A percentile compares a stretch with the other conserved stretches of the same genome.
Evolutionary conservation across 441 rosid species (phyloP).

Genomic region (Adansonia rubrostipa): DNA sequence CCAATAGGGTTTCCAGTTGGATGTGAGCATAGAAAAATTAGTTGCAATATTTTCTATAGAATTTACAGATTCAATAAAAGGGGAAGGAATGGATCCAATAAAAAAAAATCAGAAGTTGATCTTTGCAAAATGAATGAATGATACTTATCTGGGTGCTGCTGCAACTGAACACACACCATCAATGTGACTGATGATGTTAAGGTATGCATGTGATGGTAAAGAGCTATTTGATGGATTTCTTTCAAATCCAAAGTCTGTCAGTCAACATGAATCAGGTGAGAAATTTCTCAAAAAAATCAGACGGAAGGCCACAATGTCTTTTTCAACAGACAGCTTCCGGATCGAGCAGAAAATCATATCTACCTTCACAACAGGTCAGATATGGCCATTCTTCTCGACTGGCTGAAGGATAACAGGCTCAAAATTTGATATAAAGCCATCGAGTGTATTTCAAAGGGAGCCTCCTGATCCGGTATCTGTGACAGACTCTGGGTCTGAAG

Average conservation of each 20-base stretch:
- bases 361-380: conserved; percentile 27
- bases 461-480: conserved; percentile 20
- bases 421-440: not conserved
- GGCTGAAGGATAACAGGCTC: conserved; percentile 19
- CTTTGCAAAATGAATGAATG: not conserved
- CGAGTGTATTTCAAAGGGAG: conserved; percentile 37
- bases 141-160: no score
- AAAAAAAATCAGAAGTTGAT: not conserved
- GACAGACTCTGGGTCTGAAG: conserved; percentile 48
- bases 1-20: no score
- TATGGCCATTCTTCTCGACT: conserved; percentile 6
- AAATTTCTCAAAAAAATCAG: conserved; percentile 16
- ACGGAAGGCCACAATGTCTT: conserved; percentile 10
- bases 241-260: conserved; percentile 18
- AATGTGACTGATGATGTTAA: no score
- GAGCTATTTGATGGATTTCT: conserved; percentile 25
- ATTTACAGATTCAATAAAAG: not conserved
- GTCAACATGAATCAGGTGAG: conserved; percentile 13
- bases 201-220: not conserved
- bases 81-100: not conserved
- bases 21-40: no score
- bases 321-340: conserved; percentile 24
- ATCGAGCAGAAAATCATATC: conserved; percentile 23
- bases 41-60: not conserved
- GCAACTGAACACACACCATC: no score